These are phyloP conservation scores for Marasmius tenuissimus DNA, from an alignment of 1,284 basidiomycete species.

Conservation along the genomic window DNA sequence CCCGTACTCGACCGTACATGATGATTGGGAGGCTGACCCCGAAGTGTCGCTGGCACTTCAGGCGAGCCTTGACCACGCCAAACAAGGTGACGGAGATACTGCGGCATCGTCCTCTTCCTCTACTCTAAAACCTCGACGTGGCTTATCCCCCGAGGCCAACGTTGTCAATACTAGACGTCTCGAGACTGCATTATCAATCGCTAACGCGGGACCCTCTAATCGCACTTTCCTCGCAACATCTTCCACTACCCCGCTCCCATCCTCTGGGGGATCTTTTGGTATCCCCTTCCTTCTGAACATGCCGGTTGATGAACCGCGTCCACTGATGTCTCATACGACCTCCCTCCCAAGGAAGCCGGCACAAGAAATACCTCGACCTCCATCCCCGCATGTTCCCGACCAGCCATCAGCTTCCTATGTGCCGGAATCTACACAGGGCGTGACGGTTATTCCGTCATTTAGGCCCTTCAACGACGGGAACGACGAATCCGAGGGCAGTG, in stretches of 20 bases:
- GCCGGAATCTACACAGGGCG: not conserved
- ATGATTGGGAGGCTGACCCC: conserved; percentile 40
- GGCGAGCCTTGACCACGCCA: conserved; percentile 45
- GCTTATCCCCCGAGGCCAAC: conserved; percentile 15
- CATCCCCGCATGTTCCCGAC: not conserved
- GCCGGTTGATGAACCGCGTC: not conserved
- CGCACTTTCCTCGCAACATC: conserved; percentile 9
- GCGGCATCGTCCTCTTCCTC: not conserved
- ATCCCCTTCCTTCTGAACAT: conserved; percentile 8
- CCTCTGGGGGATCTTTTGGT: conserved; percentile 8
- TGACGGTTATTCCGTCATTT: not conserved
- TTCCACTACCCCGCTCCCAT: not conserved
- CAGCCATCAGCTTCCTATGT: not conserved
- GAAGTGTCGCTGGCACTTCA: conserved; percentile 60
- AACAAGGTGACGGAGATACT: not conserved
- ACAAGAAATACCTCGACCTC: not conserved
- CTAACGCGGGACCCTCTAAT: conserved; percentile 45
- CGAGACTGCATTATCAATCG: conserved; percentile 65
- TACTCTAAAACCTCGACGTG: not conserved
- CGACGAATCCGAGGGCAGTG: not conserved
- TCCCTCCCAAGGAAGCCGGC: not conserved
- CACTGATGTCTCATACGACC: not conserved
- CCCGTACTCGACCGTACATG: not conserved
- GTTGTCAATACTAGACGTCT: conserved; percentile 53
- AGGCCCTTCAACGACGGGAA: not conserved